Evolutionary conservation across 148 eudicot genomes (phyloP).

Genomic region (Rhododendron vialii): DNA sequence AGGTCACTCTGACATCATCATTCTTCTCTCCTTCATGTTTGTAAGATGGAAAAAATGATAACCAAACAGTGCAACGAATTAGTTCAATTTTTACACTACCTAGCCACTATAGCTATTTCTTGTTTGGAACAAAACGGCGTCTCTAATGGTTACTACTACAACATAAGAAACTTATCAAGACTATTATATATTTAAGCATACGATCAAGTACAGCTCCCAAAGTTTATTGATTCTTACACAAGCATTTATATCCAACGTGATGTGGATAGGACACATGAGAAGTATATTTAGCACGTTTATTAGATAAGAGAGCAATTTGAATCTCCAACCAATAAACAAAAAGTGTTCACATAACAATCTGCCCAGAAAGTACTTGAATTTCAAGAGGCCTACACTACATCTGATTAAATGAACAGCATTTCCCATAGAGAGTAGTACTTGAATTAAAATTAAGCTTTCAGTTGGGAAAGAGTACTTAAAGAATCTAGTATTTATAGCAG

Average conservation of each 20-base stretch:
- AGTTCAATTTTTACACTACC: neutral
- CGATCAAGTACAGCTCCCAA: no score
- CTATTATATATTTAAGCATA: neutral
- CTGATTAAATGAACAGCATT: neutral
- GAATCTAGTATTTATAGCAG: neutral
- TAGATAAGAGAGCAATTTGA: neutral
- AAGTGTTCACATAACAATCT: neutral
- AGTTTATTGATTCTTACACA: no score
- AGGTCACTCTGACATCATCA: neutral
- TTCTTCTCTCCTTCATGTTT: neutral
- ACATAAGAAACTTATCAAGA: neutral
- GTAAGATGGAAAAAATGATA: neutral
- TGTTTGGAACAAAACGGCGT: neutral
- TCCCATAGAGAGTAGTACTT: neutral
- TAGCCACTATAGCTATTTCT: neutral
- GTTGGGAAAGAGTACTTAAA: neutral
- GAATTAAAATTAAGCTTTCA: neutral
- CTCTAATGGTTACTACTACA: neutral
- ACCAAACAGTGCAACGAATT: neutral
- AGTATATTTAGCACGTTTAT: neutral
- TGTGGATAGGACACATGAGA: neutral
- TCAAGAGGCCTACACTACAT: neutral
- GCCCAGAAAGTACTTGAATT: neutral
- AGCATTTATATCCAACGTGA: neutral
- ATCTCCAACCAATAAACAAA: neutral